phyloP scores from a whole-genome alignment of 2,329 filamentous ascomycete genomes.

The Aspergillus melleus region DNA sequence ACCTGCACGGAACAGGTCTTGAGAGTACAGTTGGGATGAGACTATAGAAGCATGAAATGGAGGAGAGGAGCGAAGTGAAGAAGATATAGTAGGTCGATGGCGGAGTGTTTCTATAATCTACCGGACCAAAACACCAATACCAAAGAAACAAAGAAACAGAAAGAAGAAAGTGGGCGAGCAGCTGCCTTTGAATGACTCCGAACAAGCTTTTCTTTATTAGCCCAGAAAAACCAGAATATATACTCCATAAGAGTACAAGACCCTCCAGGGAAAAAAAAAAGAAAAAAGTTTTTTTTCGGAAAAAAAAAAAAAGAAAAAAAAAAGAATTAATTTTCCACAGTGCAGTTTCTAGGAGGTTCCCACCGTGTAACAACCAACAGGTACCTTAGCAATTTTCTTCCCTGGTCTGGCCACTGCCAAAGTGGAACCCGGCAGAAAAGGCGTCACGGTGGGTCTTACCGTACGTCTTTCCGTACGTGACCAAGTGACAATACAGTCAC shows the following conservation, averaged over 20 bases:
- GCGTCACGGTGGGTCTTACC: conserved; percentile 31
- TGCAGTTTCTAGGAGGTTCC: conserved; percentile 24
- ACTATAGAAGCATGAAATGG: background rate
- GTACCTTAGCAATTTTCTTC: conserved; percentile 19
- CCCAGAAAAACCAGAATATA: conserved; percentile 7
- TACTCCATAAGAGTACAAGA: background rate
- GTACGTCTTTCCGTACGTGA: conserved; percentile 18
- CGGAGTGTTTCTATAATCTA: background rate
- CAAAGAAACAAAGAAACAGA: conserved; percentile 7
- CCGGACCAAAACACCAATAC: conserved; percentile 1
- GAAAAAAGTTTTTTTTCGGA: conserved; percentile 6
- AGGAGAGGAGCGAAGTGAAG: background rate
- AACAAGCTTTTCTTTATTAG: conserved; percentile 13
- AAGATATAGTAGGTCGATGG: background rate
- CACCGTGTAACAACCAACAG: conserved; percentile 23
- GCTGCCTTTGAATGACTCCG: conserved; percentile 22
- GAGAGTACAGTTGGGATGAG: background rate
- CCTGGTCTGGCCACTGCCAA: conserved; percentile 22
- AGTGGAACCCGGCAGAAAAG: conserved; percentile 18
- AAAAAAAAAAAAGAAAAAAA: background rate
- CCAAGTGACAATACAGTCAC: conserved; percentile 4
- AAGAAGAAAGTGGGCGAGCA: conserved; percentile 18
- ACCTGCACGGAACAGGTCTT: background rate
- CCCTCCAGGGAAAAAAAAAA: background rate
- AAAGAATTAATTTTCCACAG: conserved; percentile 7